phyloP scores from a whole-genome alignment of 2,329 filamentous ascomycete genomes.

The Fusarium aywerte region DNA sequence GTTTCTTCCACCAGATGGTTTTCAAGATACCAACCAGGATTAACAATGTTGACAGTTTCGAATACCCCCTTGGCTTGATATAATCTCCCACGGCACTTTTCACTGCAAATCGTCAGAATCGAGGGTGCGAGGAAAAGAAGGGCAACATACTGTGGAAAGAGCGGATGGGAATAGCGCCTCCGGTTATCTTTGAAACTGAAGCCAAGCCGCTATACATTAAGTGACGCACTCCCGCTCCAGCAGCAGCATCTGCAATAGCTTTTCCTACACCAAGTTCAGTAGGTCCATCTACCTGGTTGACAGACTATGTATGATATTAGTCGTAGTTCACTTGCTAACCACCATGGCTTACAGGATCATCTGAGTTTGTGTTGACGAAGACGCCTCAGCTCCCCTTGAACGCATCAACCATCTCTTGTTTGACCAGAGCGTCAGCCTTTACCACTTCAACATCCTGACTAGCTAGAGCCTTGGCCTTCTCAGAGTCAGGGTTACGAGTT shows the following conservation, averaged over 20 bases:
- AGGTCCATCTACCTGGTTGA: slow-evolving; percentile 44
- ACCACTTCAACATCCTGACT: slow-evolving; percentile 47
- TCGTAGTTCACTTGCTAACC: neutral
- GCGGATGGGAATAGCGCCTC: slow-evolving; percentile 47
- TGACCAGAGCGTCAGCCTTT: slow-evolving; percentile 46
- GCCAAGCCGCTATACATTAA: slow-evolving; percentile 53
- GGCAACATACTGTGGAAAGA: slow-evolving; percentile 50
- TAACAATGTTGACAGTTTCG: slow-evolving; percentile 50
- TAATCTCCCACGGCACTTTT: slow-evolving; percentile 54
- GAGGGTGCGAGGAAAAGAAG: rapidly evolving
- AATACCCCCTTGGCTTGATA: slow-evolving; percentile 50
- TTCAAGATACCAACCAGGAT: slow-evolving; percentile 57
- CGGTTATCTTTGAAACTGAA: slow-evolving; percentile 48
- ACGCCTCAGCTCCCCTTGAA: slow-evolving; percentile 50
- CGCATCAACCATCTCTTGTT: slow-evolving; percentile 41
- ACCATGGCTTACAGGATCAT: slow-evolving; percentile 44
- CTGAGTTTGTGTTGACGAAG: slow-evolving; percentile 50
- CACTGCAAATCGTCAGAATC: slow-evolving; percentile 41
- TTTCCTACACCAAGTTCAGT: slow-evolving; percentile 53
- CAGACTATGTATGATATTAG: slow-evolving; percentile 31
- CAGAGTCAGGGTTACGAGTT: slow-evolving; percentile 46
- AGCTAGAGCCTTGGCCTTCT: slow-evolving; percentile 45
- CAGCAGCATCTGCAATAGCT: slow-evolving; percentile 49
- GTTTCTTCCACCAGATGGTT: slow-evolving; percentile 53
- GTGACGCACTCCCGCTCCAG: slow-evolving; percentile 49